A percentile compares a stretch with the other conserved stretches of the same genome.
These are phyloP conservation scores for Choiromyces venosus DNA, from an alignment of 495 filamentous ascomycete species.

Conservation along the genomic window DNA sequence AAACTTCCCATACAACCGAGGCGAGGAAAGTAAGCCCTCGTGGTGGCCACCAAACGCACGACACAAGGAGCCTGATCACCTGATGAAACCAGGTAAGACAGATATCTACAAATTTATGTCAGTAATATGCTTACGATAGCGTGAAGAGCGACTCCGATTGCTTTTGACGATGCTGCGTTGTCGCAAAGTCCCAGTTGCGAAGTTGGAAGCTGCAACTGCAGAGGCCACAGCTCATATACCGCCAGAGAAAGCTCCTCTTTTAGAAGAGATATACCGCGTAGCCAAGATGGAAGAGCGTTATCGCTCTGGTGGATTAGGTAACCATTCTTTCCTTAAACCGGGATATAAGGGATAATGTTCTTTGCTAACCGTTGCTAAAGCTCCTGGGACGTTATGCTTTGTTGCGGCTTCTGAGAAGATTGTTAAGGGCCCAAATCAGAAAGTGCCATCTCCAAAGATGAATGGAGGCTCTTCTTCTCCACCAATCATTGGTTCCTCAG, in stretches of 20 bases:
- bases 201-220: slow-evolving; percentile 42
- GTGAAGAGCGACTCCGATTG: slow-evolving; percentile 42
- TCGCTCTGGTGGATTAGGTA: slow-evolving; percentile 52
- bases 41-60: slow-evolving; percentile 74
- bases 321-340: slow-evolving; percentile 1
- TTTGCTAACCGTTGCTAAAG: slow-evolving; percentile 30
- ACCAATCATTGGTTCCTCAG: slow-evolving; percentile 24
- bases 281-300: slow-evolving; percentile 53
- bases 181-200: slow-evolving; percentile 39
- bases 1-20: slow-evolving; percentile 71
- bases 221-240: slow-evolving; percentile 42
- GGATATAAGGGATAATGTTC: neutral
- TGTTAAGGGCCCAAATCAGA: slow-evolving; percentile 40
- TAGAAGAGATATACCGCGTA: slow-evolving; percentile 53
- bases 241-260: slow-evolving; percentile 40
- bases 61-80: slow-evolving; percentile 82
- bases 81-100: slow-evolving; percentile 64
- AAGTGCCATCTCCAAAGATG: slow-evolving; percentile 37
- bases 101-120: neutral
- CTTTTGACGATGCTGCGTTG: slow-evolving; percentile 41
- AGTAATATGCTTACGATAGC: neutral
- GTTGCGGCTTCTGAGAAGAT: slow-evolving; percentile 42
- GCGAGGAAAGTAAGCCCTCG: slow-evolving; percentile 59
- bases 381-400: slow-evolving; percentile 35
- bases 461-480: slow-evolving; percentile 31